These are phyloP conservation scores for Heteromeles arbutifolia DNA, from an alignment of 306 rosid genomes.

Conservation along the genomic window DNA sequence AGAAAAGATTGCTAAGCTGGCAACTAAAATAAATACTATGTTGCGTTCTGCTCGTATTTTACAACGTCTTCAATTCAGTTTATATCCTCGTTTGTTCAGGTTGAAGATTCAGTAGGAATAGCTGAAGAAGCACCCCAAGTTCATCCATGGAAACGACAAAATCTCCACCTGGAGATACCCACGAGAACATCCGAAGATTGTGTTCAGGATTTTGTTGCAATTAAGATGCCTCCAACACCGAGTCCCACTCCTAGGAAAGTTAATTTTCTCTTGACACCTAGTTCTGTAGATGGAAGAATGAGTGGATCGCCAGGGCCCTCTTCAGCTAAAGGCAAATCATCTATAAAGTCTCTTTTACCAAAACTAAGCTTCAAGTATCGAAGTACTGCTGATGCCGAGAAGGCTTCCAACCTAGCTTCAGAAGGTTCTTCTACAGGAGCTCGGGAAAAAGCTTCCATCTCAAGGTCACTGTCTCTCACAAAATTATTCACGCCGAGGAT, in stretches of 20 bases:
- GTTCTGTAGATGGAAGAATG: conserved; percentile 46
- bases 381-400: conserved; percentile 59
- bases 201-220: conserved; percentile 48
- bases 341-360: conserved; percentile 59
- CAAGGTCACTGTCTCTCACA: conserved; percentile 68
- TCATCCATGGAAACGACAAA: conserved; percentile 51
- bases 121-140: conserved; percentile 32
- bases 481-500: conserved; percentile 67
- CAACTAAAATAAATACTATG: background rate
- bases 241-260: conserved; percentile 76
- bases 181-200: conserved; percentile 34
- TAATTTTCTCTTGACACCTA: conserved; percentile 60
- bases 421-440: conserved; percentile 45
- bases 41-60: background rate
- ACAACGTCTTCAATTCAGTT: conserved; percentile 1
- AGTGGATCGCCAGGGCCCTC: conserved; percentile 46
- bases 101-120: conserved; percentile 40
- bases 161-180: conserved; percentile 63
- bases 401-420: conserved; percentile 27
- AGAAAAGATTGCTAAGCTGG: background rate
- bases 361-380: conserved; percentile 62
- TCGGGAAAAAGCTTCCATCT: conserved; percentile 51
- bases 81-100: conserved; percentile 26
- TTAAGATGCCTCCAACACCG: conserved; percentile 59
- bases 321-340: conserved; percentile 55